Percentiles rank a stretch among this genome's conserved stretches.
phyloP scores from a whole-genome alignment of 1,139 yeast species.

The Nakaseomyces bracarensis region DNA sequence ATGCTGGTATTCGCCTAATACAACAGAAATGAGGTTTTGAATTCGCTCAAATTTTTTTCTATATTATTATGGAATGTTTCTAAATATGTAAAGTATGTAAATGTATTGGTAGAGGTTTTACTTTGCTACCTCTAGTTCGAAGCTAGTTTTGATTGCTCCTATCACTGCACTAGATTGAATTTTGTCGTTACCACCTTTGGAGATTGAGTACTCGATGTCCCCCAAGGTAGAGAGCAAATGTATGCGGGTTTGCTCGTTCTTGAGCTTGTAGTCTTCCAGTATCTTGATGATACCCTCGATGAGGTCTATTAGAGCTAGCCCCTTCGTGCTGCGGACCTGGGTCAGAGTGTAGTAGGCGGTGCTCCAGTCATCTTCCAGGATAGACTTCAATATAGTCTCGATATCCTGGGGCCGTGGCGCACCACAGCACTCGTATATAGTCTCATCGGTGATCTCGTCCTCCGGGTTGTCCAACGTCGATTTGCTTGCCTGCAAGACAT shows the following conservation, averaged over 20 bases:
- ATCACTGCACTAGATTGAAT: slow-evolving; percentile 86
- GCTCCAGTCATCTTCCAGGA: slow-evolving; percentile 83
- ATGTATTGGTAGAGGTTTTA: no score
- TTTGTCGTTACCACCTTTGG: slow-evolving; percentile 87
- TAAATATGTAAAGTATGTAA: no score
- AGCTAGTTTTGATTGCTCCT: slow-evolving; percentile 62
- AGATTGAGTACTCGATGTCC: slow-evolving; percentile 83
- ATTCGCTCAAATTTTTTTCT: neutral
- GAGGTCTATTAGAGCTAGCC: slow-evolving; percentile 83
- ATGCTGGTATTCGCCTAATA: no score
- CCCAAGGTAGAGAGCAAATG: slow-evolving; percentile 60
- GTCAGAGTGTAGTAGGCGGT: slow-evolving; percentile 61
- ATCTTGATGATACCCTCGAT: slow-evolving; percentile 67
- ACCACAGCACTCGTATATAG: slow-evolving; percentile 92
- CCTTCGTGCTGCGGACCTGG: slow-evolving; percentile 58
- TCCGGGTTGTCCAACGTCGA: slow-evolving; percentile 51
- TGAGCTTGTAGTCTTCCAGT: slow-evolving; percentile 58
- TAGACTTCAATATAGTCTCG: slow-evolving; percentile 62
- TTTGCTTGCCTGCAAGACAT: slow-evolving; percentile 88
- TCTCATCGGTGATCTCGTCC: slow-evolving; percentile 53
- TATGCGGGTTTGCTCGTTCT: slow-evolving; percentile 48
- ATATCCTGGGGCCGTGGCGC: slow-evolving; percentile 89
- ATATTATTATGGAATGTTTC: neutral
- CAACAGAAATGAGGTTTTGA: no score
- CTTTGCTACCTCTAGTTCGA: slow-evolving; percentile 30